These are phyloP conservation scores for Trametes pubescens DNA, from an alignment of 1,284 basidiomycete genomes.

Conservation along the genomic window DNA sequence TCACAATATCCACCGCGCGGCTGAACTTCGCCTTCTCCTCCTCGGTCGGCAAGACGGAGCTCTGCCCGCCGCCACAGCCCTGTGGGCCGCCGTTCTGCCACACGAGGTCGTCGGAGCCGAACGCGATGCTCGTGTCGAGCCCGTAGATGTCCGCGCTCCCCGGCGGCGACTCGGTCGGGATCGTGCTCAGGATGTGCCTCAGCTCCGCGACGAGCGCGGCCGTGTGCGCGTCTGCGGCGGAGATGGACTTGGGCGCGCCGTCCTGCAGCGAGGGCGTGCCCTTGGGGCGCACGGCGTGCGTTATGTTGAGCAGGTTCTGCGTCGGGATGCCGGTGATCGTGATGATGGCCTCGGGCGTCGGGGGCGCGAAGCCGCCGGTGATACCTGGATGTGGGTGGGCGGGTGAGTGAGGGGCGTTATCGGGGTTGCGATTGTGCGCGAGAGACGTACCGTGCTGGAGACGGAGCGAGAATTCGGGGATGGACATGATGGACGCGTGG, in stretches of 20 bases:
- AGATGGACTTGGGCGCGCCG: slow-evolving; percentile 54
- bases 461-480: slow-evolving; percentile 45
- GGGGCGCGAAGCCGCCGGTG: slow-evolving; percentile 75
- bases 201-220: slow-evolving; percentile 62
- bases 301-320: slow-evolving; percentile 52
- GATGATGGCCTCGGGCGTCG: slow-evolving; percentile 64
- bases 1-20: slow-evolving; percentile 72
- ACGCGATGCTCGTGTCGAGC: slow-evolving; percentile 70
- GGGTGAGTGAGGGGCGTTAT: slow-evolving; percentile 14
- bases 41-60: slow-evolving; percentile 58
- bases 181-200: slow-evolving; percentile 59
- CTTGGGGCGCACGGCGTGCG: slow-evolving; percentile 54
- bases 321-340: slow-evolving; percentile 54
- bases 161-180: slow-evolving; percentile 66
- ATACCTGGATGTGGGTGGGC: slow-evolving; percentile 58
- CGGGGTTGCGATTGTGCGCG: slow-evolving; percentile 5
- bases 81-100: slow-evolving; percentile 70
- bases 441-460: slow-evolving; percentile 44
- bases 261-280: slow-evolving; percentile 57
- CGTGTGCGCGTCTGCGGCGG: slow-evolving; percentile 46
- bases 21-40: slow-evolving; percentile 71
- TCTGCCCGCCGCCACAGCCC: slow-evolving; percentile 63
- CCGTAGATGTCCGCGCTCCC: slow-evolving; percentile 77
- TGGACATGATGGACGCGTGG: slow-evolving; percentile 37
- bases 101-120: slow-evolving; percentile 61